phyloP scores from a whole-genome alignment of 257 asterid genomes.

The Scutellaria galericulata region DNA sequence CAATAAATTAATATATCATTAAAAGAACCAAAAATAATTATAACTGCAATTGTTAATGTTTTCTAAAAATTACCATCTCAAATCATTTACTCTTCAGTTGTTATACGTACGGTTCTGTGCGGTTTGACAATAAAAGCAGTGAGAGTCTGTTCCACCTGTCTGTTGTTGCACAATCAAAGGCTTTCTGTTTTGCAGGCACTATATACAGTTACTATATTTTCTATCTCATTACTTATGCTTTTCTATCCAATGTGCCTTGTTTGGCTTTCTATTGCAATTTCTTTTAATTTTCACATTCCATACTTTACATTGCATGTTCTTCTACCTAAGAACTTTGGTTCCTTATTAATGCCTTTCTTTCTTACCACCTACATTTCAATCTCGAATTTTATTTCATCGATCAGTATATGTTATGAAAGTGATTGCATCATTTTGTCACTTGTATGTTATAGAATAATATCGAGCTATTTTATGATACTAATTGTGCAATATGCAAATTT shows the following conservation, averaged over 20 bases:
- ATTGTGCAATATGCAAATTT: too few species aligned
- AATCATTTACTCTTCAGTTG: background rate
- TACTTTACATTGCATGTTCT: constrained; percentile 13
- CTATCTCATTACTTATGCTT: constrained; percentile 16
- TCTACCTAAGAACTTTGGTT: constrained; percentile 15
- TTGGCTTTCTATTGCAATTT: constrained; percentile 27
- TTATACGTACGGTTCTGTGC: background rate
- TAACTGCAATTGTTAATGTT: too few species aligned
- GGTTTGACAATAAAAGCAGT: constrained; percentile 9
- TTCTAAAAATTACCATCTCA: too few species aligned
- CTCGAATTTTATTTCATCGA: too few species aligned
- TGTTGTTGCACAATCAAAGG: constrained; percentile 15
- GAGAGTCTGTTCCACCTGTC: constrained; percentile 5
- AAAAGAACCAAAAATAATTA: too few species aligned
- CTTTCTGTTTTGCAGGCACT: constrained; percentile 21
- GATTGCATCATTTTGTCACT: too few species aligned
- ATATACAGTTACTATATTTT: background rate
- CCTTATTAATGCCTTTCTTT: constrained; percentile 7
- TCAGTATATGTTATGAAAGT: too few species aligned
- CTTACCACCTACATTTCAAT: too few species aligned
- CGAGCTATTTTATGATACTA: too few species aligned
- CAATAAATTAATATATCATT: too few species aligned
- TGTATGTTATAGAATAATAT: too few species aligned
- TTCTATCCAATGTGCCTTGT: constrained; percentile 17
- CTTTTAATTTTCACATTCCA: background rate